A percentile compares a stretch with the other conserved stretches of the same genome.
Evolutionary conservation across 176 grass and related monocot species (phyloP).

Genomic region (Oryza officinalis): DNA sequence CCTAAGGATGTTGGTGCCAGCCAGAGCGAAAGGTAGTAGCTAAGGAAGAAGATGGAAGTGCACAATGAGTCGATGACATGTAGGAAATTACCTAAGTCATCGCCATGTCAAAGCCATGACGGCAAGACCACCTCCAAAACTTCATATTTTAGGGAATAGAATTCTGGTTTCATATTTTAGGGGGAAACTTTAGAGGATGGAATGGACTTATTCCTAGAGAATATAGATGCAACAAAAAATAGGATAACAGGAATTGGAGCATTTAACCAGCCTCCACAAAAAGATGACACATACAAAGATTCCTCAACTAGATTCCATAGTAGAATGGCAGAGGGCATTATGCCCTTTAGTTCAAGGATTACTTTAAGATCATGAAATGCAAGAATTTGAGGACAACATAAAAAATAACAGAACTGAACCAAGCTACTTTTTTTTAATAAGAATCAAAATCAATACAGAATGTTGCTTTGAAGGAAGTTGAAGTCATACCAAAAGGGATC

Average conservation of each 20-base stretch:
- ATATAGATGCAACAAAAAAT: not conserved
- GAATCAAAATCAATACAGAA: not conserved
- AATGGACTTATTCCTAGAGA: not conserved
- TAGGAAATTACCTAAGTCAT: not conserved
- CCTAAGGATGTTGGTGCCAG: not conserved
- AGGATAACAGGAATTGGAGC: conserved; percentile 11
- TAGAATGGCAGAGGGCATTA: not conserved
- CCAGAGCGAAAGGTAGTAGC: not conserved
- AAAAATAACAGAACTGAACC: conserved; percentile 10
- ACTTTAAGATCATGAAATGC: not conserved
- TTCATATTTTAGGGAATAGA: not conserved
- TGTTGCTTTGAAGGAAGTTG: conserved; percentile 6
- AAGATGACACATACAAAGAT: not conserved
- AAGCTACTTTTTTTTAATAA: conserved; percentile 15
- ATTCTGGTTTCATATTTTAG: not conserved
- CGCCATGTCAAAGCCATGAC: not conserved
- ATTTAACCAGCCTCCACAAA: not conserved
- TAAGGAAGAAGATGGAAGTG: not conserved
- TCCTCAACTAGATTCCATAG: conserved; percentile 1
- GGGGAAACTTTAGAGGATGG: not conserved
- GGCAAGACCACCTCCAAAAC: not conserved
- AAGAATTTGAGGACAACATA: conserved; percentile 5
- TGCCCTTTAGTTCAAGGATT: not conserved
- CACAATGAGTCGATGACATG: not conserved
- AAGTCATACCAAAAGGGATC: conserved; percentile 83